Conservation (phyloP, 108 stramenopile species). For the Cyclotella sp. region DNA sequence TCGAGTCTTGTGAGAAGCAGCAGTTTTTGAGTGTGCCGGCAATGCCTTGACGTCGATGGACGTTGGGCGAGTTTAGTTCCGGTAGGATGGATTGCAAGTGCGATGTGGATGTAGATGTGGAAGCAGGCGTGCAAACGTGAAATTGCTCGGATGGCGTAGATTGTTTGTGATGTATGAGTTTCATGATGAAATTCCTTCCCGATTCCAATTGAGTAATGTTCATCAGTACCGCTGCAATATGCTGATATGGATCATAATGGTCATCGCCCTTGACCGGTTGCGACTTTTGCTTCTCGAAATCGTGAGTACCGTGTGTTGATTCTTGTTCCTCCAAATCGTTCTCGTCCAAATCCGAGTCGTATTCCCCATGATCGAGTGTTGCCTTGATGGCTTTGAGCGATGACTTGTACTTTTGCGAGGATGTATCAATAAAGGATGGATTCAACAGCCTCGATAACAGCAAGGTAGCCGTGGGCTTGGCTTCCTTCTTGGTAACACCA, state of each 20-base stretch:
- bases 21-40: constrained; percentile 87
- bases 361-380: neutral
- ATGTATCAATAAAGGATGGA: constrained; percentile 35
- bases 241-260: constrained; percentile 86
- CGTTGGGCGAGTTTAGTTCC: constrained; percentile 64
- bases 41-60: constrained; percentile 79
- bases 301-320: neutral
- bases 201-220: constrained; percentile 83
- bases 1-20: constrained; percentile 81
- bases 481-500: constrained; percentile 8
- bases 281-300: constrained; percentile 26
- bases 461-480: constrained; percentile 71
- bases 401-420: constrained; percentile 23
- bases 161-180: constrained; percentile 41
- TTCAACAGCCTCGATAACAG: constrained; percentile 69
- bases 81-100: constrained; percentile 67
- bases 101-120: constrained; percentile 32
- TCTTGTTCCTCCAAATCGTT: constrained; percentile 24
- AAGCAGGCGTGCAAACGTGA: neutral
- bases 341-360: constrained; percentile 43
- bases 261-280: constrained; percentile 28
- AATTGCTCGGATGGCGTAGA: neutral
- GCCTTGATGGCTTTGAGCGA: constrained; percentile 17
- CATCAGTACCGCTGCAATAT: constrained; percentile 88
- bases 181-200: constrained; percentile 76